Evolutionary conservation across 371 early-diverging fungal genomes (phyloP), one percentile per base, ranked within the genome.

Genomic region (Rhizomucor pusillus): DNA sequence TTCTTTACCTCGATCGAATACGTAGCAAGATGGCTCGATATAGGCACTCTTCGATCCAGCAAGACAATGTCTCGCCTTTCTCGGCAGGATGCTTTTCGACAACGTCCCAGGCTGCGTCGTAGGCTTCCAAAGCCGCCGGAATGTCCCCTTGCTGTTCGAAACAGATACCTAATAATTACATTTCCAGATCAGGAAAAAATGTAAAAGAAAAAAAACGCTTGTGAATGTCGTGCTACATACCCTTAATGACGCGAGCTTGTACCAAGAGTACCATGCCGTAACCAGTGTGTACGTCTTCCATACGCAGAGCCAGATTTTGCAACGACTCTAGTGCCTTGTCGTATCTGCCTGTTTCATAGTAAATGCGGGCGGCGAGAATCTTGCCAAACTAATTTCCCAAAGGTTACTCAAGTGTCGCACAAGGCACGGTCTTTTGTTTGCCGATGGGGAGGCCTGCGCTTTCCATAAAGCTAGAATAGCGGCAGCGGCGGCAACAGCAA

Each of bases 1-100:
- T 14, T 12, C 87, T 63, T 69, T 79, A 81, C 85, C 76, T 66
- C 19, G 70, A 56, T 33, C 75, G 70, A 47, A 85, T 34, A 37
- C 75, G 72, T 41, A 86, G 50, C 48, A 86, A 59, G 5, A 83
- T 69, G 6, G 77, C 74, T n/a, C 86, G 77, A 60, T 87, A 90
- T 52, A 88, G 67, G 34, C 86, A 83, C 43, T 84, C 84, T 50
- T 90, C 88, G 13, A 81, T 54, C 89, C 90, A 90, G 52, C 67
- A 69, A 7, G 68, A 65, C 48, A 85, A 63, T 55, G 83, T 79
- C 23, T 80, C 85, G 36, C 66, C 56, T 22, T 69, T 66, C 50
- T 84, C 84, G n/a, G 63, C 45, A 44, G 80, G 66, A 53, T 76
- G 67, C 33, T 71, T 54, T 10, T 71, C 67, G 10, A 77, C 67